Evolutionary conservation across 805 yeast genomes (phyloP).

Genomic region (Isabelozyma heimii): DNA sequence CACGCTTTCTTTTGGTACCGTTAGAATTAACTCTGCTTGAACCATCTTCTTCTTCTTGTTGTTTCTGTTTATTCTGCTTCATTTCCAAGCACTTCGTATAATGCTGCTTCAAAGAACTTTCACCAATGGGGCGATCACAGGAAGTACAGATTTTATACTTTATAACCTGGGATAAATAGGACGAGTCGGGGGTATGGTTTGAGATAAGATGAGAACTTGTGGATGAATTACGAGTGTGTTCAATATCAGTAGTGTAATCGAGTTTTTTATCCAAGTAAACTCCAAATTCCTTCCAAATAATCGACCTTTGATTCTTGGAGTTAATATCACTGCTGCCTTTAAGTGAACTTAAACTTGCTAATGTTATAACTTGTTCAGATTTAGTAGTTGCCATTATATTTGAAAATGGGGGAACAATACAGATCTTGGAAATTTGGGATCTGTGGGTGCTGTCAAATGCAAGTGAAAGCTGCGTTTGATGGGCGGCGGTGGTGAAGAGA

Average conservation of each 20-base stretch:
- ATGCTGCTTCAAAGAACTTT: conserved; percentile 29
- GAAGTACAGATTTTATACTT: conserved; percentile 37
- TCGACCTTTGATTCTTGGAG: conserved; percentile 17
- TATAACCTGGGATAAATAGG: conserved; percentile 30
- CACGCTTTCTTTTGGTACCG: conserved; percentile 23
- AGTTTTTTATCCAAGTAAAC: conserved; percentile 39
- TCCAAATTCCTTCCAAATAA: conserved; percentile 46
- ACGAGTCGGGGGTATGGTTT: conserved; percentile 21
- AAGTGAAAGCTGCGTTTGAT: background rate
- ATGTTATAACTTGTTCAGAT: conserved; percentile 22
- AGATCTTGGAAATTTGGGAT: background rate
- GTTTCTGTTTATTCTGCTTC: conserved; percentile 27
- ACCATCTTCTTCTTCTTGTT: conserved; percentile 14
- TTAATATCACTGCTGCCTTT: conserved; percentile 7
- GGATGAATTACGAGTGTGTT: conserved; percentile 10
- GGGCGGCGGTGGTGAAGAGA: background rate
- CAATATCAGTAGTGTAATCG: conserved; percentile 22
- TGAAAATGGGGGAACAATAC: background rate
- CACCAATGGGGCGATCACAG: conserved; percentile 42
- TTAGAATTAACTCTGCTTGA: conserved; percentile 7
- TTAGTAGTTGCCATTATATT: conserved; percentile 18
- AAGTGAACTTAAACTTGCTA: conserved; percentile 23
- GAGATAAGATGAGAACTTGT: conserved; percentile 18
- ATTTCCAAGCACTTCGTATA: conserved; percentile 35
- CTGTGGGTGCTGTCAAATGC: background rate